These are phyloP conservation scores for Cercospora janseana DNA, from an alignment of 2,329 filamentous ascomycete species.

Conservation along the genomic window DNA sequence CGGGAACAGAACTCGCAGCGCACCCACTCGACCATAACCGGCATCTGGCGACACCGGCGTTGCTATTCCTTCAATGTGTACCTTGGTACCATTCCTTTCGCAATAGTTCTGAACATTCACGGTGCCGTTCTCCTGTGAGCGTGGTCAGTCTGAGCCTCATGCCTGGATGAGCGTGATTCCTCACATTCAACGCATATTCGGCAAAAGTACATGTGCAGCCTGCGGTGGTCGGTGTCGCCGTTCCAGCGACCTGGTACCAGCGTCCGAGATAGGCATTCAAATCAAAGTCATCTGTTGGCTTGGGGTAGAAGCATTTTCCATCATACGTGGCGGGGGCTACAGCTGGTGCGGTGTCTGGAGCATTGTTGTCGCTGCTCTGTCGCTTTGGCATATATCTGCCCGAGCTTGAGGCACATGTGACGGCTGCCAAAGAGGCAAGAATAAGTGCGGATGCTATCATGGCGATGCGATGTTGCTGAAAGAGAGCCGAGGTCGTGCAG, in stretches of 20 bases:
- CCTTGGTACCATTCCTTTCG: conserved; percentile 14
- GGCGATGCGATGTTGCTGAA: background rate
- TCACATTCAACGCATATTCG: conserved; percentile 22
- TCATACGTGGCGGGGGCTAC: conserved; percentile 21
- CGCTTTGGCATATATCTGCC: conserved; percentile 2
- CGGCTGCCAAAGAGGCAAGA: background rate
- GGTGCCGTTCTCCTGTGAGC: conserved; percentile 21
- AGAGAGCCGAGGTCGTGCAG: background rate
- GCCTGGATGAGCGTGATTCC: background rate
- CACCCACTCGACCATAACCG: conserved; percentile 24
- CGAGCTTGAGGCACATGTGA: conserved; percentile 1
- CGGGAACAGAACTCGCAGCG: conserved; percentile 25
- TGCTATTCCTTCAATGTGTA: conserved; percentile 25
- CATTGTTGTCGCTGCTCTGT: conserved; percentile 2
- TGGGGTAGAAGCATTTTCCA: conserved; percentile 27
- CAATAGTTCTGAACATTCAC: conserved; percentile 26
- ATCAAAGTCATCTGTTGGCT: conserved; percentile 23
- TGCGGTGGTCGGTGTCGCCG: conserved; percentile 21
- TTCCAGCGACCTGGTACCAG: conserved; percentile 29
- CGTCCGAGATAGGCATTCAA: conserved; percentile 26
- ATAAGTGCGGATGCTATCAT: conserved; percentile 3
- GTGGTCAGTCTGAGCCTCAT: conserved; percentile 2
- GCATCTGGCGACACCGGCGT: conserved; percentile 19
- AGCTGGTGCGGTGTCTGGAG: conserved; percentile 4
- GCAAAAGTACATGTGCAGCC: conserved; percentile 27